A percentile compares a stretch with the other conserved stretches of the same genome.
Evolutionary conservation across 805 yeast species (phyloP).

Genomic region (Myxozyma monticola): DNA sequence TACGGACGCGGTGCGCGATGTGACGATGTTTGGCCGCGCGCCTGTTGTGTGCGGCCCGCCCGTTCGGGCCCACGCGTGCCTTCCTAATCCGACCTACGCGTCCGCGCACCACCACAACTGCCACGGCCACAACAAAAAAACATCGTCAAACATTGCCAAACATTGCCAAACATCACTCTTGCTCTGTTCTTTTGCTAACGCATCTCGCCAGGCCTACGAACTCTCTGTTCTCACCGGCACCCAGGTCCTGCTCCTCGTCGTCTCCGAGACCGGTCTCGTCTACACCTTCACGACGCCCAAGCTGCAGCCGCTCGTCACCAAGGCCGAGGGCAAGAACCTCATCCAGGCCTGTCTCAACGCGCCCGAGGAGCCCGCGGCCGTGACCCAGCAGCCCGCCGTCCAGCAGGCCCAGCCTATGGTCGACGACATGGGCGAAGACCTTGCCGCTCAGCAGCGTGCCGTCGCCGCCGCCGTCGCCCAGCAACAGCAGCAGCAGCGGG

Average conservation of each 20-base stretch:
- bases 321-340: conserved; percentile 94
- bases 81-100: conserved; percentile 21
- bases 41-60: conserved; percentile 9
- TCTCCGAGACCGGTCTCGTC: conserved; percentile 97
- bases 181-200: background rate
- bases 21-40: too few species aligned
- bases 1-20: background rate
- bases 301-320: conserved; percentile 95
- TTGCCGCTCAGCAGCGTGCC: conserved; percentile 20
- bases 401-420: conserved; percentile 21
- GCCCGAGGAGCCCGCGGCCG: conserved; percentile 46
- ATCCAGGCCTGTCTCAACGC: conserved; percentile 97
- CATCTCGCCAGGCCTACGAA: conserved; percentile 69
- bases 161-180: too few species aligned
- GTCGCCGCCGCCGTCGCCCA: conserved; percentile 21
- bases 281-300: conserved; percentile 99
- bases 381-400: conserved; percentile 3
- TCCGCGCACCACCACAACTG: too few species aligned
- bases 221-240: conserved; percentile 95
- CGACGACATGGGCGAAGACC: conserved; percentile 22
- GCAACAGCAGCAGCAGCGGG: conserved; percentile 16
- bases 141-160: too few species aligned
- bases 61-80: conserved; percentile 16
- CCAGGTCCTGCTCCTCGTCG: conserved; percentile 90
- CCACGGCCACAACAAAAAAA: too few species aligned